phyloP scores from a whole-genome alignment of 2,329 filamentous ascomycete genomes.

The Microdochium paspali region DNA sequence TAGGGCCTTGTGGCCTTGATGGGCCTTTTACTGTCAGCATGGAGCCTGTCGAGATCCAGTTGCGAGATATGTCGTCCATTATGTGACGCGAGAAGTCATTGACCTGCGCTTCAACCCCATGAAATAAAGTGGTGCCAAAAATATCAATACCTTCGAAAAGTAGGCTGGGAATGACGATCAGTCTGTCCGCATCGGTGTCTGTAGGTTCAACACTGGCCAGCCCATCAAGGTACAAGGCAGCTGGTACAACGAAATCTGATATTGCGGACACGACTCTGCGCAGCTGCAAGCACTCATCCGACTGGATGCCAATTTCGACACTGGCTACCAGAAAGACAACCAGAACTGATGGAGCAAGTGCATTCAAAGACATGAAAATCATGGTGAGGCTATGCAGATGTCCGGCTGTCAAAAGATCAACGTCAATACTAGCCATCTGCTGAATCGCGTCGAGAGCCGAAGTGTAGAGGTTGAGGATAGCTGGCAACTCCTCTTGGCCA shows the following conservation, averaged over 20 bases:
- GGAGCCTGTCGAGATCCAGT: constrained; percentile 27
- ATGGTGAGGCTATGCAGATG: constrained; percentile 12
- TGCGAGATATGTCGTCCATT: constrained; percentile 30
- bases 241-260: not conserved
- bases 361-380: constrained; percentile 14
- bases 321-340: constrained; percentile 12
- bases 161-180: not conserved
- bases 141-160: constrained; percentile 13
- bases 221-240: not conserved
- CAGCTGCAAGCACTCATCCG: not conserved
- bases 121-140: constrained; percentile 1
- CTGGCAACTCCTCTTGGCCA: constrained; percentile 18
- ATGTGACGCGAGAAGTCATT: constrained; percentile 32
- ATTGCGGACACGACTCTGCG: not conserved
- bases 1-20: constrained; percentile 17
- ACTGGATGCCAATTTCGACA: not conserved
- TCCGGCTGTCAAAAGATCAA: constrained; percentile 10
- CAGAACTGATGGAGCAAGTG: constrained; percentile 16
- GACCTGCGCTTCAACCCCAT: constrained; percentile 18
- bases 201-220: not conserved
- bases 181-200: not conserved
- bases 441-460: constrained; percentile 17
- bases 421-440: constrained; percentile 10
- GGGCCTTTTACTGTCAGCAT: constrained; percentile 28
- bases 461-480: constrained; percentile 22